Base-by-base conservation (phyloP, 257 asterid species). In the Solanum appendiculatum region DNA sequence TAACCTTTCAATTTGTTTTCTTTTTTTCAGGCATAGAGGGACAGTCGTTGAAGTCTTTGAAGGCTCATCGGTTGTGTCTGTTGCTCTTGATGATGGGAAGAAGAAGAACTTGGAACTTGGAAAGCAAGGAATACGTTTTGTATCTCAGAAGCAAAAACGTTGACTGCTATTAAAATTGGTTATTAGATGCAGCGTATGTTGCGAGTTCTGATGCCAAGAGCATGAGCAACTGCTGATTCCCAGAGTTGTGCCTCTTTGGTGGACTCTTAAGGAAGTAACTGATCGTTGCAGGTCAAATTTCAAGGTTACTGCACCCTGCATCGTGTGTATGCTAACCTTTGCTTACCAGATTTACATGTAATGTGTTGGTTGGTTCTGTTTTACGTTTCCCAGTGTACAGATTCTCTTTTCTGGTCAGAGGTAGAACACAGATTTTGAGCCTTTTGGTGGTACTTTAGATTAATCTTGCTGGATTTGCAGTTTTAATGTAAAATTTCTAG, bases 61-160 rank as follows among this genome's bases (percentile, higher is more conserved):
- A 93, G 98, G 97, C 36, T 87, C 95, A 75, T 91, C 98, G 13
- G 64, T 88, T 11, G 96, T 96, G 68, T 92, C 97, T 68, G 95
- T 60, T 60, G 69, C 31, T 60, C 69, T 60, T 60, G 69, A 60
- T 27, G 33, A 94, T 82, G 99, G 99, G 81, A 91, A 90, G 86
- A n/a, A 94, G 86, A 93, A 90, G 91, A 95, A 89, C 85, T 93
- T 92, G 86, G 98, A 95, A 89, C 97, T 97, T 3, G 99, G 99
- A 88, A 96, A 96, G 90, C 99, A 97, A 91, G 98, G 99, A 69
- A 92, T 97, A 85, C 98, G 99, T 42, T 96, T 96, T 64, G 96
- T 97, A 68, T 91, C 98, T 87, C 98, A 97, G 92, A 97, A 97
- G 92, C 98, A 92, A 73, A 92, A 89, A 86, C 95, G 90, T 85